A percentile compares a stretch with the other conserved stretches of the same genome.
Conservation (phyloP, 2,329 filamentous ascomycete genomes). For the Cytospora mali region DNA sequence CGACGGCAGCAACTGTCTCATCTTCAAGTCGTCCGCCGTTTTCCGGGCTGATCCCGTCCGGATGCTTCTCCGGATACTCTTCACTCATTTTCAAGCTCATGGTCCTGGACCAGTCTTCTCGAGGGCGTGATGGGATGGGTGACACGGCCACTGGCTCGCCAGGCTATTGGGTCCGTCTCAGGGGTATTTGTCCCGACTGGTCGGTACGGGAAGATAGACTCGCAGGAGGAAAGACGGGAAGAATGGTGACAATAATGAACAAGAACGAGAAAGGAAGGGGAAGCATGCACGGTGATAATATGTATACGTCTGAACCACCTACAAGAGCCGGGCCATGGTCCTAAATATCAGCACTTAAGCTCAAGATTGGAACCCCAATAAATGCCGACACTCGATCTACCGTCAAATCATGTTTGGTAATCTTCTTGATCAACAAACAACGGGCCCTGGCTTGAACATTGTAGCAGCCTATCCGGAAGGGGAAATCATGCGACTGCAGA, state of each 20-base stretch:
- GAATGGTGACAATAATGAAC: neutral
- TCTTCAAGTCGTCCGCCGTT: constrained; percentile 33
- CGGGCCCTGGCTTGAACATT: neutral
- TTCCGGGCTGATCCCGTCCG: constrained; percentile 24
- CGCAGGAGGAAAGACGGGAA: neutral
- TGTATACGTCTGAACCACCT: neutral
- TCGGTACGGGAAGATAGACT: neutral
- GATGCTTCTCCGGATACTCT: constrained; percentile 16
- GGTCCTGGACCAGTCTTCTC: neutral
- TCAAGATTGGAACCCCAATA: neutral
- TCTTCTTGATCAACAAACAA: neutral
- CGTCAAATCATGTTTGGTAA: constrained; percentile 4
- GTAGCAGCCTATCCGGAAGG: neutral
- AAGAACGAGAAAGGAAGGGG: neutral
- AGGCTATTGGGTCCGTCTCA: neutral
- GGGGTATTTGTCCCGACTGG: neutral
- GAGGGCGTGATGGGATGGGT: neutral
- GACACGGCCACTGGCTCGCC: neutral
- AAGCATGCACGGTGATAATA: neutral
- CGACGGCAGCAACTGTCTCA: constrained; percentile 39
- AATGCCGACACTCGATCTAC: neutral
- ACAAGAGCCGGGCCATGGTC: constrained; percentile 1
- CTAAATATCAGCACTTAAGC: constrained; percentile 13
- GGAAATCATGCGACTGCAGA: constrained; percentile 2
- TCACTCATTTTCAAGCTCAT: constrained; percentile 28